These are phyloP conservation scores for Amylocarpus encephaloides DNA, from an alignment of 2,329 filamentous ascomycete genomes.

Conservation along the genomic window DNA sequence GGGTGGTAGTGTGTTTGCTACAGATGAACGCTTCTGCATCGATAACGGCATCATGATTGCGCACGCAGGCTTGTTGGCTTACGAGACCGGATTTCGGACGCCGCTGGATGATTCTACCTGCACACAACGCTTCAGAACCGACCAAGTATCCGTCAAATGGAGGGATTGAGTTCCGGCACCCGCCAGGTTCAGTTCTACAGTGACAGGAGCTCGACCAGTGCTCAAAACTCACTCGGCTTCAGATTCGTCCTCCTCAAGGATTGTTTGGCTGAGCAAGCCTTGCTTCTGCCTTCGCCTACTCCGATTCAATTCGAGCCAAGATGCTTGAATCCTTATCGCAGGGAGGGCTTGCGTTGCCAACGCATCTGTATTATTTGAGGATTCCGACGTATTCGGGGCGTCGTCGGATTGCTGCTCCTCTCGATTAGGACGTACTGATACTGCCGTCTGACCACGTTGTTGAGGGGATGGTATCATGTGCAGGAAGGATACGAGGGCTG, in stretches of 20 bases:
- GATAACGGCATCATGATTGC: slow-evolving; percentile 99
- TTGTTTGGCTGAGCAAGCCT: slow-evolving; percentile 57
- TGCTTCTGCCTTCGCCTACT: slow-evolving; percentile 25
- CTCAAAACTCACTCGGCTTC: slow-evolving; percentile 32
- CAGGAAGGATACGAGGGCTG: slow-evolving; percentile 46
- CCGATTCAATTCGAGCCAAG: slow-evolving; percentile 27
- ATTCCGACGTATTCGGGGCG: slow-evolving; percentile 18
- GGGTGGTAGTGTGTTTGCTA: slow-evolving; percentile 86
- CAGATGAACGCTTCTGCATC: slow-evolving; percentile 96
- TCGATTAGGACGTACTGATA: slow-evolving; percentile 20
- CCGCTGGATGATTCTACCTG: slow-evolving; percentile 74
- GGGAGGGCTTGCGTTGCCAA: slow-evolving; percentile 10
- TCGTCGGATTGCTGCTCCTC: slow-evolving; percentile 24
- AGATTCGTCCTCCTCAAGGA: slow-evolving; percentile 64
- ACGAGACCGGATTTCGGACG: slow-evolving; percentile 72
- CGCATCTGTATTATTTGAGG: slow-evolving; percentile 10
- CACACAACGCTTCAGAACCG: slow-evolving; percentile 76
- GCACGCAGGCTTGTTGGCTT: slow-evolving; percentile 84
- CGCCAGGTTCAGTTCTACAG: too few relatives aligned
- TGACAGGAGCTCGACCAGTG: too few relatives aligned
- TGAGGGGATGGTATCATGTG: slow-evolving; percentile 33
- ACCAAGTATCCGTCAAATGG: slow-evolving; percentile 76
- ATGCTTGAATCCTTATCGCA: slow-evolving; percentile 21
- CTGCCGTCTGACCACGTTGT: slow-evolving; percentile 19
- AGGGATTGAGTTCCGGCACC: slow-evolving; percentile 42